These are phyloP conservation scores for Globisporangium uncinulatum DNA, from an alignment of 352 stramenopile species.

Conservation along the genomic window DNA sequence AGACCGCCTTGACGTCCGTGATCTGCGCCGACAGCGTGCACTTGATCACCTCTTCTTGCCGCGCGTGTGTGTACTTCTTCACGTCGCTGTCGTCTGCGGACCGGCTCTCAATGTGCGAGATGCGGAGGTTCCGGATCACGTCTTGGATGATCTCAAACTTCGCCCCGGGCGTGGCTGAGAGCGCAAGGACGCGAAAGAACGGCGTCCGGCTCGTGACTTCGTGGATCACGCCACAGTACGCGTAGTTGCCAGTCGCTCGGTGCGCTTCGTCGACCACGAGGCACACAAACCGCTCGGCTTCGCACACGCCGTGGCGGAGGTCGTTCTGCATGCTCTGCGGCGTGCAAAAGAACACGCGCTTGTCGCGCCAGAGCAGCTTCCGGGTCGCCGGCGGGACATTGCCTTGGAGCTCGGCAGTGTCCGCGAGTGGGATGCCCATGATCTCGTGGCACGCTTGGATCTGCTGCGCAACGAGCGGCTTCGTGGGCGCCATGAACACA, in stretches of 20 bases:
- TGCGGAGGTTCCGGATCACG: constrained; percentile 93
- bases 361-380: constrained; percentile 86
- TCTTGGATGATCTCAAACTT: constrained; percentile 95
- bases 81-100: constrained; percentile 95
- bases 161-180: constrained; percentile 96
- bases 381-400: constrained; percentile 67
- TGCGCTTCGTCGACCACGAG: constrained; percentile 98
- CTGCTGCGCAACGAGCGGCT: constrained; percentile 97
- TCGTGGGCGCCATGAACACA: constrained; percentile 98
- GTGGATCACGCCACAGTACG: constrained; percentile 92
- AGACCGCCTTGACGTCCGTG: constrained; percentile 56
- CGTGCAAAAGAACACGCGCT: constrained; percentile 98
- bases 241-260: constrained; percentile 95
- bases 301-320: constrained; percentile 75
- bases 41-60: constrained; percentile 81
- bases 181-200: constrained; percentile 90
- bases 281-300: constrained; percentile 88
- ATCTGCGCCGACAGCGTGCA: constrained; percentile 58
- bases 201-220: constrained; percentile 54
- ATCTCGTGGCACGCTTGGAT: constrained; percentile 95
- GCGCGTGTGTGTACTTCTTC: constrained; percentile 78
- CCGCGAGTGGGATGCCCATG: constrained; percentile 89
- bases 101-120: constrained; percentile 94
- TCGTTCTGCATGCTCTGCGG: constrained; percentile 98
- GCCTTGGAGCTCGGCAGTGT: constrained; percentile 84